These are phyloP conservation scores for Zygosaccharomyces pseudorouxii DNA, from an alignment of 805 yeast species.

Conservation along the genomic window DNA sequence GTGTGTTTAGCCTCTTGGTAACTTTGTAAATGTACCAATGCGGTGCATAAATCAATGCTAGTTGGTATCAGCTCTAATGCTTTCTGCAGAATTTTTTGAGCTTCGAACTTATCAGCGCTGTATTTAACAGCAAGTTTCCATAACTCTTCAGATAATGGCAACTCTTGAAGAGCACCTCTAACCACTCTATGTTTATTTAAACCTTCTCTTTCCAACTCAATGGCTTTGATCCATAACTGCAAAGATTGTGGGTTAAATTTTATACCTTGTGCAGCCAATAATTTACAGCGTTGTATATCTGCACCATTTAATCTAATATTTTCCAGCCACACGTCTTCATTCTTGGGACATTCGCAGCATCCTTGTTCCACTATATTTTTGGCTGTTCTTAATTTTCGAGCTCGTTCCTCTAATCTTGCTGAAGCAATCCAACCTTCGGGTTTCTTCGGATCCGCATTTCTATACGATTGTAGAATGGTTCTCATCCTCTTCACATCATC, in stretches of 20 bases:
- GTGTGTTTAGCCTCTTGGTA: conserved; percentile 48
- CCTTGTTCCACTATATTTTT: conserved; percentile 65
- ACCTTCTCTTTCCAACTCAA: conserved; percentile 56
- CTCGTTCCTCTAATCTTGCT: conserved; percentile 70
- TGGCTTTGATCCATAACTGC: conserved; percentile 69
- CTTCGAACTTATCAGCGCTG: conserved; percentile 51
- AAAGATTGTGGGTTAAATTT: conserved; percentile 50
- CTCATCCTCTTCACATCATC: conserved; percentile 61
- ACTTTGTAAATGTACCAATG: conserved; percentile 43
- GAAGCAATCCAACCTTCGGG: conserved; percentile 84
- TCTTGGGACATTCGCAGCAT: conserved; percentile 58
- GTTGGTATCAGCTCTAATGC: conserved; percentile 68
- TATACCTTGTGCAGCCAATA: conserved; percentile 63
- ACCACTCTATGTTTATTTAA: conserved; percentile 52
- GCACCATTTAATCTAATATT: conserved; percentile 54
- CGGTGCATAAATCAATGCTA: conserved; percentile 62
- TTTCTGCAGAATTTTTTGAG: conserved; percentile 49
- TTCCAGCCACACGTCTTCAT: conserved; percentile 80
- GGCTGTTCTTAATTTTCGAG: conserved; percentile 53
- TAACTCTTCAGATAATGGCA: conserved; percentile 53
- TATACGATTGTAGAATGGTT: conserved; percentile 56
- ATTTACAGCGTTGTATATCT: conserved; percentile 45
- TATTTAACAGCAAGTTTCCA: conserved; percentile 65
- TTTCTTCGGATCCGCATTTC: conserved; percentile 66
- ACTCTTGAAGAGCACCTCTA: conserved; percentile 63